phyloP scores from a whole-genome alignment of 2,329 filamentous ascomycete genomes.

The Aspergillus luchuensis region DNA sequence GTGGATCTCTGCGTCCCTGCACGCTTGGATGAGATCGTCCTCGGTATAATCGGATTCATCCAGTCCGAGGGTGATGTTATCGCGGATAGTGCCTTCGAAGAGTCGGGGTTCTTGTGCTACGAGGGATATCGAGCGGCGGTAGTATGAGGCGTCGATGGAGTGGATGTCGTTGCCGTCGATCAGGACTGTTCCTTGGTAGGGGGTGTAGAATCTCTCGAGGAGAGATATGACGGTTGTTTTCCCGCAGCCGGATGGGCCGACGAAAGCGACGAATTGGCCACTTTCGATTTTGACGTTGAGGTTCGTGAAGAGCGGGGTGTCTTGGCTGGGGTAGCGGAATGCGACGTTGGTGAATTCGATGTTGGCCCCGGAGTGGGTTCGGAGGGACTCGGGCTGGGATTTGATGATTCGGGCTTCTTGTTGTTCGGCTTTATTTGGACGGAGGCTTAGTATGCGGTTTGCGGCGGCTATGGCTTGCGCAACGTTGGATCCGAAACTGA shows the following conservation, averaged over 20 bases:
- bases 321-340: constrained; percentile 26
- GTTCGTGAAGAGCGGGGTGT: constrained; percentile 8
- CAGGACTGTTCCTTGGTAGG: constrained; percentile 59
- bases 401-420: not conserved
- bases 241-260: constrained; percentile 52
- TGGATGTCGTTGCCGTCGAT: constrained; percentile 65
- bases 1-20: constrained; percentile 37
- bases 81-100: constrained; percentile 68
- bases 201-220: constrained; percentile 52
- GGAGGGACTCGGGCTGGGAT: not conserved
- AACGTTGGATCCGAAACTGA: constrained; percentile 64
- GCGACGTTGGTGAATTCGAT: constrained; percentile 5
- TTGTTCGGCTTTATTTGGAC: constrained; percentile 20
- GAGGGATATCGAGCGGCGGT: constrained; percentile 67
- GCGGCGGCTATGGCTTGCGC: constrained; percentile 42
- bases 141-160: constrained; percentile 60
- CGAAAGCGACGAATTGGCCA: constrained; percentile 50
- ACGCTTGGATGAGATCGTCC: constrained; percentile 37
- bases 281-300: constrained; percentile 38
- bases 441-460: constrained; percentile 39
- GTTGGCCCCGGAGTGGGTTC: not conserved
- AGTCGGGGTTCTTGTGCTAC: constrained; percentile 74
- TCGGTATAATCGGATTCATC: constrained; percentile 24
- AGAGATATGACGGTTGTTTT: constrained; percentile 51
- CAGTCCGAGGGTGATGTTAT: constrained; percentile 66